phyloP scores from a whole-genome alignment of 176 grass and related monocot genomes.

The Elaeis guineensis region DNA sequence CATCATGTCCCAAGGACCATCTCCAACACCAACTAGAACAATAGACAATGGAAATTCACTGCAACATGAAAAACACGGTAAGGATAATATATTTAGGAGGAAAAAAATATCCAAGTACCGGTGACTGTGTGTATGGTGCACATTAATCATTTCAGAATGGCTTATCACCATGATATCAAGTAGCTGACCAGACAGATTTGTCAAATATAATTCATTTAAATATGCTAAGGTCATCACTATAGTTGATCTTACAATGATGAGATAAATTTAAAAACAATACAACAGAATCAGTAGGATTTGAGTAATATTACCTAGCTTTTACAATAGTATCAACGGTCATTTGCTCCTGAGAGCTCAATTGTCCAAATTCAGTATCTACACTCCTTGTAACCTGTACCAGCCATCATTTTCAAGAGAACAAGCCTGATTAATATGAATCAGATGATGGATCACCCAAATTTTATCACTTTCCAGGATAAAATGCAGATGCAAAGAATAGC shows the following conservation, averaged over 20 bases:
- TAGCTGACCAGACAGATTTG: no score
- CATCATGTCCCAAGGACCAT: slow-evolving; percentile 25
- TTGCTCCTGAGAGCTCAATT: slow-evolving; percentile 73
- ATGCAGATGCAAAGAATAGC: no score
- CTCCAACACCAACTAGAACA: slow-evolving; percentile 19
- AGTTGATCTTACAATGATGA: no score
- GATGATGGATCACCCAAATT: no score
- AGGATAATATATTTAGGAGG: neutral
- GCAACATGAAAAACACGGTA: neutral
- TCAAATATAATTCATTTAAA: no score
- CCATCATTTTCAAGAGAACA: neutral
- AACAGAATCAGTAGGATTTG: neutral
- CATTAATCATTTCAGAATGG: no score
- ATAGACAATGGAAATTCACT: slow-evolving; percentile 19
- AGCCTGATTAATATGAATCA: no score
- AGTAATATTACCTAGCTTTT: slow-evolving; percentile 54
- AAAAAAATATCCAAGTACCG: neutral
- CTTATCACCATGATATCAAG: no score
- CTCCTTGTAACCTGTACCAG: slow-evolving; percentile 51
- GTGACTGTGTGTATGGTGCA: no score
- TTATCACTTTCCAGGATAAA: no score
- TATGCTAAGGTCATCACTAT: no score
- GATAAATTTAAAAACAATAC: no score
- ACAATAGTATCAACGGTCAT: slow-evolving; percentile 87
- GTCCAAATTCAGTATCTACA: slow-evolving; percentile 56